These are phyloP conservation scores for Yamadazyma laniorum DNA, from an alignment of 805 yeast species.

Conservation along the genomic window DNA sequence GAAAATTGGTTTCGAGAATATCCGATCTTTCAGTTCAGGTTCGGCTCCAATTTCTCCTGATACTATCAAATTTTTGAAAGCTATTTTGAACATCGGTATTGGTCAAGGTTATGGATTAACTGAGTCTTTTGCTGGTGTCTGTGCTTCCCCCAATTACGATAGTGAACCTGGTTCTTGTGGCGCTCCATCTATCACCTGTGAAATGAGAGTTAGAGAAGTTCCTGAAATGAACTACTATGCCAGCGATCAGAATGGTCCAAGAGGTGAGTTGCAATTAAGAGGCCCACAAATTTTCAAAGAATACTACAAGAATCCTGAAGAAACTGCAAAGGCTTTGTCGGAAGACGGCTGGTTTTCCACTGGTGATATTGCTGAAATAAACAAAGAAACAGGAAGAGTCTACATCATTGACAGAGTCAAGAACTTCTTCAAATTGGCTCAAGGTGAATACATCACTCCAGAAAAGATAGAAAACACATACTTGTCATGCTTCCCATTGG, in stretches of 20 bases:
- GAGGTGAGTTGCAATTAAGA: constrained; percentile 56
- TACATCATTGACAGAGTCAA: constrained; percentile 71
- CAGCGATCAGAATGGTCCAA: constrained; percentile 27
- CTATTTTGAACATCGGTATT: constrained; percentile 55
- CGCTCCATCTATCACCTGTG: constrained; percentile 49
- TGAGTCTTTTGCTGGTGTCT: constrained; percentile 59
- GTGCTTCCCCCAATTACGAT: constrained; percentile 42
- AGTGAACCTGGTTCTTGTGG: constrained; percentile 35
- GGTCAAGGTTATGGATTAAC: constrained; percentile 74
- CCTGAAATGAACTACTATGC: constrained; percentile 57
- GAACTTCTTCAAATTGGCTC: constrained; percentile 65
- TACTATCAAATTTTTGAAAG: constrained; percentile 59
- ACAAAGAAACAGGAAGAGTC: constrained; percentile 42
- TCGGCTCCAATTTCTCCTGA: constrained; percentile 73
- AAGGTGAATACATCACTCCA: constrained; percentile 65
- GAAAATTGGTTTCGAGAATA: constrained; percentile 37
- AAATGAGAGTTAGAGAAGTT: constrained; percentile 58
- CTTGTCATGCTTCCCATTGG: constrained; percentile 47
- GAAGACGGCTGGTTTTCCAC: constrained; percentile 58
- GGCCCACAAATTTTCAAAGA: constrained; percentile 57
- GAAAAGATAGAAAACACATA: constrained; percentile 71
- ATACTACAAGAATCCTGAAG: constrained; percentile 50
- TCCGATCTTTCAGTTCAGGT: constrained; percentile 34
- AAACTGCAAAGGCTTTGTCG: constrained; percentile 44
- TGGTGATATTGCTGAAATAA: constrained; percentile 48